Percentiles rank a stretch among this genome's conserved stretches.
phyloP scores from a whole-genome alignment of 75 land plant genomes.

The Pseudotsuga menziesii region DNA sequence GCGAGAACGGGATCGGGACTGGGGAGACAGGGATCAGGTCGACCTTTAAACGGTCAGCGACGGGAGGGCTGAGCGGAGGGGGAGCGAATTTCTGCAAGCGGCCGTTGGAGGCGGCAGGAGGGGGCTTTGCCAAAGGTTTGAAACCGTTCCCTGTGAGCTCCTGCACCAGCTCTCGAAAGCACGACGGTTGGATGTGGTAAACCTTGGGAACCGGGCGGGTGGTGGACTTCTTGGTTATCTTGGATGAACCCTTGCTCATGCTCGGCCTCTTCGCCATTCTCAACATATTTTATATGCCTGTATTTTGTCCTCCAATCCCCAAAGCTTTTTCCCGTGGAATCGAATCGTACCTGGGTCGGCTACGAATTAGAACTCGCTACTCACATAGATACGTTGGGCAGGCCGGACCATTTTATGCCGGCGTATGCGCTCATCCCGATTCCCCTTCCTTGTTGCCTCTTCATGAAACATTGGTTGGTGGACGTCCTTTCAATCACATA shows the following conservation, averaged over 20 bases:
- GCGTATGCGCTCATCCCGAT: too few species aligned
- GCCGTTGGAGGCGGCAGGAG: neutral
- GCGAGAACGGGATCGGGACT: neutral
- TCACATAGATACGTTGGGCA: too few species aligned
- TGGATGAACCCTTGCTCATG: neutral
- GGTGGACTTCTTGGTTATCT: neutral
- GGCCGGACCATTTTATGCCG: too few species aligned
- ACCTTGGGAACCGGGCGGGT: neutral
- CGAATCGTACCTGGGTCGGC: neutral
- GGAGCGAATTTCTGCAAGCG: slow-evolving; percentile 9
- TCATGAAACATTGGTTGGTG: too few species aligned
- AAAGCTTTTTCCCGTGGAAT: too few species aligned
- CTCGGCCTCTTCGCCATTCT: neutral
- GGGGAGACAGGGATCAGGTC: neutral
- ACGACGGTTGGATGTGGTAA: neutral
- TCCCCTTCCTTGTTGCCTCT: too few species aligned
- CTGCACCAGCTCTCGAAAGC: neutral
- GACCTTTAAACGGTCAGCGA: neutral
- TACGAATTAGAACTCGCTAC: neutral
- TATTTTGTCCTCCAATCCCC: too few species aligned
- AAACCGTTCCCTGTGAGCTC: slow-evolving; percentile 6
- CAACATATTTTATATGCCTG: neutral
- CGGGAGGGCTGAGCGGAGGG: neutral
- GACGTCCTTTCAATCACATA: too few species aligned
- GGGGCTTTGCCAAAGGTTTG: neutral